Evolutionary conservation across 306 rosid species (phyloP).

Genomic region (Ochetophila trinervis): DNA sequence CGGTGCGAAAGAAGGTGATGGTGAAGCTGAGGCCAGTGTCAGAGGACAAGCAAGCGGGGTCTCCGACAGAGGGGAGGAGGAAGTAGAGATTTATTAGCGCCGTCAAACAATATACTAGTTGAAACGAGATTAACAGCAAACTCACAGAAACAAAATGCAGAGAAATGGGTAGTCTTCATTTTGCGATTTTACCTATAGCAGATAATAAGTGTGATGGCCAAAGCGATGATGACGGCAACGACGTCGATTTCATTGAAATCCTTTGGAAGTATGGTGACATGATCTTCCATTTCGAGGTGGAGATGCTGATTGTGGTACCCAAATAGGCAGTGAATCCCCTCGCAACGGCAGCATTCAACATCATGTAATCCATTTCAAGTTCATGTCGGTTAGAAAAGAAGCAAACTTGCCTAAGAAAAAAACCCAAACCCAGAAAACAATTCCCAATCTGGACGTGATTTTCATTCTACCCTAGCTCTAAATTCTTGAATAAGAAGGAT

Average conservation of each 20-base stretch:
- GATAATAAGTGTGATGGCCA: slow-evolving; percentile 61
- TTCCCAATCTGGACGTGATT: no score
- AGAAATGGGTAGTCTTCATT: neutral
- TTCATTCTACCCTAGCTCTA: no score
- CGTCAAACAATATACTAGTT: no score
- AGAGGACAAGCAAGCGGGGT: slow-evolving; percentile 57
- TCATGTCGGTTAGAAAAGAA: slow-evolving; percentile 78
- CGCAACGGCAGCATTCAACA: slow-evolving; percentile 93
- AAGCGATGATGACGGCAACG: slow-evolving; percentile 64
- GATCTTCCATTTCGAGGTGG: slow-evolving; percentile 68
- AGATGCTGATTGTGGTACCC: slow-evolving; percentile 65
- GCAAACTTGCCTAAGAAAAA: slow-evolving; percentile 66
- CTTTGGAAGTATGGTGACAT: slow-evolving; percentile 45
- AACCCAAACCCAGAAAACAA: neutral
- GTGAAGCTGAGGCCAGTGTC: slow-evolving; percentile 29
- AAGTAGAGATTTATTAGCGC: no score
- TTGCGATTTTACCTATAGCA: slow-evolving; percentile 59
- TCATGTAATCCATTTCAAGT: slow-evolving; percentile 85
- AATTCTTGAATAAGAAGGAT: no score
- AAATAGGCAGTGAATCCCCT: slow-evolving; percentile 65
- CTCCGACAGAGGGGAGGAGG: slow-evolving; percentile 67
- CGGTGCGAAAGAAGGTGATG: slow-evolving; percentile 57
- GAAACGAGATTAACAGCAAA: neutral
- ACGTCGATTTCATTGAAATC: slow-evolving; percentile 74
- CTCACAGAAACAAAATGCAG: no score